Conservation (phyloP, 352 stramenopile species). For the Phytophthora chlamydospora region DNA sequence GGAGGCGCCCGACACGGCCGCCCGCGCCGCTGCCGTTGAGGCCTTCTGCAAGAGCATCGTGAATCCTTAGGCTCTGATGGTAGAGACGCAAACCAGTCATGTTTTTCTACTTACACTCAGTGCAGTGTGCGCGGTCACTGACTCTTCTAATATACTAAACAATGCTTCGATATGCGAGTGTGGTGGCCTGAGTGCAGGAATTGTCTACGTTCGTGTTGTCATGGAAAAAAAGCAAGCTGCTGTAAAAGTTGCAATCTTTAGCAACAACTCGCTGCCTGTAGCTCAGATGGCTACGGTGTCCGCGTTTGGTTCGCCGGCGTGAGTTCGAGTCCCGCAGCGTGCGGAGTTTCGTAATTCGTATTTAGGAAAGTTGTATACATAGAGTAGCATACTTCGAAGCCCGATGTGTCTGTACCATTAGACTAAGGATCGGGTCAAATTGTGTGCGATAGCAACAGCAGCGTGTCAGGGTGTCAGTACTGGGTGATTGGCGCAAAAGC, state of each 20-base stretch:
- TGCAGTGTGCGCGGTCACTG: neutral
- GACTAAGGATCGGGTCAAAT: slow-evolving; percentile 92
- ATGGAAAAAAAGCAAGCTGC: neutral
- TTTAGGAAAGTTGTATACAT: slow-evolving; percentile 21
- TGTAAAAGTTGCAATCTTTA: slow-evolving; percentile 1
- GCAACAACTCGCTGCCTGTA: slow-evolving; percentile 14
- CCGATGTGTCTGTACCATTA: slow-evolving; percentile 89
- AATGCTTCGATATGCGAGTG: neutral
- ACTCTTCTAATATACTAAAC: slow-evolving; percentile 24
- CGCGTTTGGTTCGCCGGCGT: slow-evolving; percentile 15
- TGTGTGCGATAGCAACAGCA: slow-evolving; percentile 72
- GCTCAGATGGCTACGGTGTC: slow-evolving; percentile 22
- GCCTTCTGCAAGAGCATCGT: slow-evolving; percentile 83
- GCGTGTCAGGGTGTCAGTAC: slow-evolving; percentile 88
- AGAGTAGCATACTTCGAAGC: slow-evolving; percentile 86
- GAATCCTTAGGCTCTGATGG: slow-evolving; percentile 29
- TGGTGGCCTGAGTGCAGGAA: too few species aligned
- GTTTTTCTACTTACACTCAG: slow-evolving; percentile 3
- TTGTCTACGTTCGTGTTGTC: too few species aligned
- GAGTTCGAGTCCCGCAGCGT: slow-evolving; percentile 66
- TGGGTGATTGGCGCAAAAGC: slow-evolving; percentile 49
- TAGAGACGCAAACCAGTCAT: slow-evolving; percentile 5
- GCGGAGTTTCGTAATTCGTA: slow-evolving; percentile 23
- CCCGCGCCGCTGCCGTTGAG: slow-evolving; percentile 74
- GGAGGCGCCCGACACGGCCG: slow-evolving; percentile 58